These are phyloP conservation scores for Boletus speciosus DNA, from an alignment of 768 basidiomycete genomes.

Conservation along the genomic window DNA sequence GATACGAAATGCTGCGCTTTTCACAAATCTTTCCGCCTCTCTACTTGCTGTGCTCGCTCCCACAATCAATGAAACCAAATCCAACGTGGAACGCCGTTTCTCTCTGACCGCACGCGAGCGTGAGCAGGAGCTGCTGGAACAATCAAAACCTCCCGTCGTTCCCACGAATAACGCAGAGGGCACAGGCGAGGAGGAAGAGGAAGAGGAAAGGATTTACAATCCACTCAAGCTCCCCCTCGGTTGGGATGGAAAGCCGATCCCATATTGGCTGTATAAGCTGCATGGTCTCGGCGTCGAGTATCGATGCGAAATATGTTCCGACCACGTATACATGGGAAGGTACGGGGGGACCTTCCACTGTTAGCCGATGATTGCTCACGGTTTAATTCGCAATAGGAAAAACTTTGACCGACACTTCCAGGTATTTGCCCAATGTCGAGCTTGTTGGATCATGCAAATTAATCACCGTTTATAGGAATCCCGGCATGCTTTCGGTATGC, in stretches of 20 bases:
- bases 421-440: conserved; percentile 35
- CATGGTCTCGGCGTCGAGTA: conserved; percentile 99
- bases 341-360: conserved; percentile 30
- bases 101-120: conserved; percentile 97
- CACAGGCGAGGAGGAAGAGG: conserved; percentile 80
- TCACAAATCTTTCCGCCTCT: conserved; percentile 65
- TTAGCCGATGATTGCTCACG: conserved; percentile 14
- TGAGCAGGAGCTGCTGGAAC: conserved; percentile 87
- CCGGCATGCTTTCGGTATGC: conserved; percentile 97
- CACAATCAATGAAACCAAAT: conserved; percentile 83
- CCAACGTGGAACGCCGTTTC: conserved; percentile 94
- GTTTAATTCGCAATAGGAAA: conserved; percentile 52
- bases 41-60: conserved; percentile 63
- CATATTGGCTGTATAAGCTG: conserved; percentile 97
- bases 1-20: conserved; percentile 61
- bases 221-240: conserved; percentile 94
- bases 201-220: conserved; percentile 96
- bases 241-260: conserved; percentile 99
- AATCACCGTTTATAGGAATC: conserved; percentile 61
- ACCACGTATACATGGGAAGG: conserved; percentile 96
- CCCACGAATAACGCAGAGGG: conserved; percentile 42
- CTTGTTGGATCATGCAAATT: conserved; percentile 3
- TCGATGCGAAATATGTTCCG: conserved; percentile 95
- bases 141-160: conserved; percentile 48
- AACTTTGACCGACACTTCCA: conserved; percentile 97